phyloP scores from a whole-genome alignment of 805 yeast genomes.

The Saturnispora quitensis region DNA sequence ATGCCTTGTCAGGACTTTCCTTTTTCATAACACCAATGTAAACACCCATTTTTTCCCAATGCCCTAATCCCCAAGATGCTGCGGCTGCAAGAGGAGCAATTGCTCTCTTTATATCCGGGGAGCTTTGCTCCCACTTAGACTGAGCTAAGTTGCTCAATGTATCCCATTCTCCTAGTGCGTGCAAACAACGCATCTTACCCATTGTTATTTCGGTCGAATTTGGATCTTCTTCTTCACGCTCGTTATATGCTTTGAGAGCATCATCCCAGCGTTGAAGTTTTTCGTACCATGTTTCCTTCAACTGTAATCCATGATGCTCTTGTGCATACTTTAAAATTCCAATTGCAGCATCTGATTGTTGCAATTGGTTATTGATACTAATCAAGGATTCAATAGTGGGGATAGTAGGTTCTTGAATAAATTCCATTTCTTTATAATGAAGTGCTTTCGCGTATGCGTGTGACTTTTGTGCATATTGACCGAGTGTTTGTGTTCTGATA shows the following conservation, averaged over 20 bases:
- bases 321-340: slow-evolving; percentile 95
- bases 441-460: slow-evolving; percentile 97
- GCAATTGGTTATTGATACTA: slow-evolving; percentile 86
- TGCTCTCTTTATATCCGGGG: slow-evolving; percentile 63
- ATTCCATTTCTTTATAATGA: slow-evolving; percentile 92
- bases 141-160: slow-evolving; percentile 76
- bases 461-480: slow-evolving; percentile 87
- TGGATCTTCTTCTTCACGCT: slow-evolving; percentile 55
- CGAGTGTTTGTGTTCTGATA: slow-evolving; percentile 78
- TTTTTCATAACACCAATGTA: slow-evolving; percentile 83
- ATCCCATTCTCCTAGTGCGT: slow-evolving; percentile 99
- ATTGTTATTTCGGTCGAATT: slow-evolving; percentile 79
- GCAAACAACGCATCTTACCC: slow-evolving; percentile 97
- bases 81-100: slow-evolving; percentile 98
- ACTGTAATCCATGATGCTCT: slow-evolving; percentile 77
- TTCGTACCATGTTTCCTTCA: slow-evolving; percentile 97
- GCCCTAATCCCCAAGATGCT: slow-evolving; percentile 96
- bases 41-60: slow-evolving; percentile 93
- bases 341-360: slow-evolving; percentile 95
- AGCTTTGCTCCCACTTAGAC: slow-evolving; percentile 71
- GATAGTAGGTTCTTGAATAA: slow-evolving; percentile 85
- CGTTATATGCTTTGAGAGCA: slow-evolving; percentile 83
- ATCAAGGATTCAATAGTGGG: slow-evolving; percentile 88
- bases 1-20: slow-evolving; percentile 91
- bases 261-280: slow-evolving; percentile 97